These are phyloP conservation scores for Aspergillus ellipticus DNA, from an alignment of 495 filamentous ascomycete genomes.

Conservation along the genomic window DNA sequence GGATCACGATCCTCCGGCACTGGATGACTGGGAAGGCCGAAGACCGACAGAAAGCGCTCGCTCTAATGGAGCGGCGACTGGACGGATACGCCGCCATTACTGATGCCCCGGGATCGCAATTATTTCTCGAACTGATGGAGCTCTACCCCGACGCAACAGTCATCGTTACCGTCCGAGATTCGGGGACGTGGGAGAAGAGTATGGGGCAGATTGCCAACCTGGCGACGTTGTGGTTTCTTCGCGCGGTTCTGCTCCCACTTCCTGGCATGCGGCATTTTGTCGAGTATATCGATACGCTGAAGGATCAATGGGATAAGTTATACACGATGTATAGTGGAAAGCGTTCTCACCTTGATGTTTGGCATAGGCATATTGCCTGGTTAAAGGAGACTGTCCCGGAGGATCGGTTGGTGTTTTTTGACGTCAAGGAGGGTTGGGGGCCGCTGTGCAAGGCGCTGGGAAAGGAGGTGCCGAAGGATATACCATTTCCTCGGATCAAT, in stretches of 20 bases:
- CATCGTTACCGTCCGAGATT: constrained; percentile 26
- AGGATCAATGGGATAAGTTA: constrained; percentile 18
- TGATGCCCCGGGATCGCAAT: constrained; percentile 25
- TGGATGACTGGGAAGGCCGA: constrained; percentile 9
- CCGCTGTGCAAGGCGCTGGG: constrained; percentile 48
- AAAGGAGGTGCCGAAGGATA: constrained; percentile 34
- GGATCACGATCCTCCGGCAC: constrained; percentile 18
- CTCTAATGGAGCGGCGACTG: constrained; percentile 68
- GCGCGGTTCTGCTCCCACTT: constrained; percentile 20
- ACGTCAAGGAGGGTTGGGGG: constrained; percentile 47
- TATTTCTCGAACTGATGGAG: constrained; percentile 24
- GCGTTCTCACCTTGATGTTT: neutral
- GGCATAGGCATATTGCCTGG: constrained; percentile 25
- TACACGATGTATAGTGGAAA: constrained; percentile 20
- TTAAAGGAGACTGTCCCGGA: constrained; percentile 39
- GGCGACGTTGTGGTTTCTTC: constrained; percentile 17
- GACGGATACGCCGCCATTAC: constrained; percentile 56
- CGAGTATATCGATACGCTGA: constrained; percentile 11
- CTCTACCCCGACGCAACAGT: constrained; percentile 30
- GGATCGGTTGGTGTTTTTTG: constrained; percentile 44
- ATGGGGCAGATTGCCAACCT: constrained; percentile 12
- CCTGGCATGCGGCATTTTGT: constrained; percentile 26
- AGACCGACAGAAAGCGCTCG: constrained; percentile 58
- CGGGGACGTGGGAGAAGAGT: constrained; percentile 20
- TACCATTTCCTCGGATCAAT: constrained; percentile 39